Percentiles rank a stretch among this genome's conserved stretches.
Evolutionary conservation across 202 grass and related monocot genomes (phyloP).

Genomic region (Digitaria exilis): DNA sequence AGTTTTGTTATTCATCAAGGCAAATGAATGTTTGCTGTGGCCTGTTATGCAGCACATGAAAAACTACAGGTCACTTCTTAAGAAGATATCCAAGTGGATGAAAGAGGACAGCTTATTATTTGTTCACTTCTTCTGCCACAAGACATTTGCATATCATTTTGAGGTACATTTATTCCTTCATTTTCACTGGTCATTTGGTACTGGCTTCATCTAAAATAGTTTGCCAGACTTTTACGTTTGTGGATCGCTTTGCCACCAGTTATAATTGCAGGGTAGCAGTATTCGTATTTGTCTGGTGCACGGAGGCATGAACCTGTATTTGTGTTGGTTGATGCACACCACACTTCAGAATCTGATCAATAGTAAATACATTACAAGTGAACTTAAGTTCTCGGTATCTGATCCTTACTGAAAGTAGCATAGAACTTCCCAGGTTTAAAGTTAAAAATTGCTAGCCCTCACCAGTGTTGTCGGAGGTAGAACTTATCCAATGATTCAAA

Average conservation of each 20-base stretch:
- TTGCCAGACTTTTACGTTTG: neutral
- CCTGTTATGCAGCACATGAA: slow-evolving; percentile 84
- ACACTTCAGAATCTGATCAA: slow-evolving; percentile 5
- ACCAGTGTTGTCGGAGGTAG: neutral
- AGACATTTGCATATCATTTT: slow-evolving; percentile 94
- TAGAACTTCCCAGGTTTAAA: neutral
- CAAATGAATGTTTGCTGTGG: neutral
- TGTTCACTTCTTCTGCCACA: slow-evolving; percentile 93
- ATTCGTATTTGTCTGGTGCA: too few species aligned
- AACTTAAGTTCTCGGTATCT: neutral
- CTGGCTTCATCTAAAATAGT: slow-evolving; percentile 11
- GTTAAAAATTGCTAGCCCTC: neutral
- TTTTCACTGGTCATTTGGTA: neutral
- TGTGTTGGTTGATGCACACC: neutral
- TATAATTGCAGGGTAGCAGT: neutral
- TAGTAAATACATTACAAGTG: neutral
- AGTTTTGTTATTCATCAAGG: neutral
- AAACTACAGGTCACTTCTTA: slow-evolving; percentile 91
- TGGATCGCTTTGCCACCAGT: neutral
- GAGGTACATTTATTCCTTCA: slow-evolving; percentile 53
- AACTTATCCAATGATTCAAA: neutral
- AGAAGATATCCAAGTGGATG: slow-evolving; percentile 96
- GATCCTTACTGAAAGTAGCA: neutral
- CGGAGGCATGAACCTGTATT: too few species aligned
- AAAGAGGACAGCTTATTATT: slow-evolving; percentile 82